Percentiles rank a stretch among this genome's conserved stretches.
phyloP scores from a whole-genome alignment of 1,284 basidiomycete genomes.

The Taiwanofungus camphoratus region DNA sequence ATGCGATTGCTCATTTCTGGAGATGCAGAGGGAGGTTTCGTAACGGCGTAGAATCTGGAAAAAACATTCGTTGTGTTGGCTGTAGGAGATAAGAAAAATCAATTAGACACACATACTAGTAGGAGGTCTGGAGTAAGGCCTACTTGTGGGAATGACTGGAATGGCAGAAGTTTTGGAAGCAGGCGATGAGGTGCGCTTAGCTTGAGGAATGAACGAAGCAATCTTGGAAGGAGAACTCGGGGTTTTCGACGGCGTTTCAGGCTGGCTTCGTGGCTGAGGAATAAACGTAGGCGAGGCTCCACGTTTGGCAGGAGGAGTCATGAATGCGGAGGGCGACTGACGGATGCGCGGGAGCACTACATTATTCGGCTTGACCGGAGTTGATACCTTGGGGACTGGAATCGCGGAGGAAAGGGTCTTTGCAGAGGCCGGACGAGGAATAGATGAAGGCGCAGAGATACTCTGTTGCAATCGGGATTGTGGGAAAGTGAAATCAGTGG shows the following conservation, averaged over 20 bases:
- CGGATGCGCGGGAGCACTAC: conserved; percentile 18
- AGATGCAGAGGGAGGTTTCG: conserved; percentile 18
- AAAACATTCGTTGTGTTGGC: conserved; percentile 4
- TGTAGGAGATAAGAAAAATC: conserved; percentile 1
- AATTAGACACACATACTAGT: conserved; percentile 26
- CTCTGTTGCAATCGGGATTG: conserved; percentile 13
- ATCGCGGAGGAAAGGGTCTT: conserved; percentile 28
- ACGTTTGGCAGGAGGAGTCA: conserved; percentile 44
- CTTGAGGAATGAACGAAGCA: conserved; percentile 50
- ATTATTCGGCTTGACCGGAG: conserved; percentile 19
- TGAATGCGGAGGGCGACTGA: conserved; percentile 24
- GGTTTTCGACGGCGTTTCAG: conserved; percentile 23
- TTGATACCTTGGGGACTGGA: conserved; percentile 16
- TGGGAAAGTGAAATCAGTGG: conserved; percentile 19
- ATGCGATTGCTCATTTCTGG: conserved; percentile 16
- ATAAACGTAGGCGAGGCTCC: conserved; percentile 42
- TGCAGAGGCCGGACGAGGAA: conserved; percentile 40
- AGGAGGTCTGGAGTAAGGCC: conserved; percentile 22
- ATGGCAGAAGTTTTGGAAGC: conserved; percentile 25
- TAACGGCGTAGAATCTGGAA: conserved; percentile 12
- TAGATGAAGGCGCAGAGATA: conserved; percentile 41
- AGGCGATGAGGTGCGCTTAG: conserved; percentile 27
- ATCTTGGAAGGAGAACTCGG: conserved; percentile 25
- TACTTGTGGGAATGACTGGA: conserved; percentile 22
- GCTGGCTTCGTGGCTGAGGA: conserved; percentile 38